Conservation (phyloP, 2,329 filamentous ascomycete genomes). For the Podosphaera fusca region DNA sequence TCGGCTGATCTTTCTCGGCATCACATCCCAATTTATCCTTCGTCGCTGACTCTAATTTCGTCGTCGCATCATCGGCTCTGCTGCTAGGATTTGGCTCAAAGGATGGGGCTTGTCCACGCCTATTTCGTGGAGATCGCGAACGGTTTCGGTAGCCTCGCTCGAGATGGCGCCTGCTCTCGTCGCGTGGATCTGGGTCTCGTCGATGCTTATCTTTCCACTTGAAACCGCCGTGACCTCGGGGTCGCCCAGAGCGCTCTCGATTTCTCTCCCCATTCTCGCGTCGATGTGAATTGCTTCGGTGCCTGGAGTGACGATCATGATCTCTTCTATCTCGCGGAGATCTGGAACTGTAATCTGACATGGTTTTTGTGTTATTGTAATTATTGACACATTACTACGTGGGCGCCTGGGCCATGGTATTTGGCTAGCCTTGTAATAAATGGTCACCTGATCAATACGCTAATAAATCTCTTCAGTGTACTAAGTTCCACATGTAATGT, state of each 20-base stretch:
- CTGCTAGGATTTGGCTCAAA: conserved; percentile 3
- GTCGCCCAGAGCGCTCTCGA: conserved; percentile 9
- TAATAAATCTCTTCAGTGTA: no score
- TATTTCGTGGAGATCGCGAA: conserved; percentile 17
- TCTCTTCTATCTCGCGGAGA: no score
- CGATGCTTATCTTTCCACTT: conserved; percentile 34
- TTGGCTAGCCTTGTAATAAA: no score
- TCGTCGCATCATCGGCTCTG: conserved; percentile 10
- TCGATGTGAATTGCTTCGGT: conserved; percentile 20
- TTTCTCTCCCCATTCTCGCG: conserved; percentile 18
- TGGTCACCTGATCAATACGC: no score
- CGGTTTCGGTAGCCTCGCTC: conserved; percentile 29
- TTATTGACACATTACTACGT: no score
- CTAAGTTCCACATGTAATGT: no score
- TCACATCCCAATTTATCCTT: not conserved
- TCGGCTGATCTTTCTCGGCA: conserved; percentile 5
- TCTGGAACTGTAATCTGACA: no score
- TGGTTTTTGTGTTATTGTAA: no score
- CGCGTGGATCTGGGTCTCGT: conserved; percentile 19
- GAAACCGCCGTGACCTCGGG: conserved; percentile 21
- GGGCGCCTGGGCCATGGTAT: no score
- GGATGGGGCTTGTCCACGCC: conserved; percentile 7
- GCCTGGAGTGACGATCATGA: no score
- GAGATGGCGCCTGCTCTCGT: conserved; percentile 23
- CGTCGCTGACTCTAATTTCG: conserved; percentile 2